Conservation (phyloP, 2,329 filamentous ascomycete species). For the Venturiaceae sp. region DNA sequence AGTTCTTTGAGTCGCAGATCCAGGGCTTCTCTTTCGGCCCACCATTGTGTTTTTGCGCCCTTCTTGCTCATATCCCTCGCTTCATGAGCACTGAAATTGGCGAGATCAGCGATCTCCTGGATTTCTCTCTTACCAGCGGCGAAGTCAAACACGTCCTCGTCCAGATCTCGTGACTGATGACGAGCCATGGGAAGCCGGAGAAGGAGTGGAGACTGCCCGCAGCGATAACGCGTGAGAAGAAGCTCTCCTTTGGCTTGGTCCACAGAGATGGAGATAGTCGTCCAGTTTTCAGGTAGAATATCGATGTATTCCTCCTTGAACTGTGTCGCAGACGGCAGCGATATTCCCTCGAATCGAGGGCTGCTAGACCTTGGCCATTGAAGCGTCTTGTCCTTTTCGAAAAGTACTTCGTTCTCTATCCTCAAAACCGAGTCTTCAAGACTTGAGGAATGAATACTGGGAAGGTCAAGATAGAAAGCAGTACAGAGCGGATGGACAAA, state of each 20-base stretch:
- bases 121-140: slow-evolving; percentile 71
- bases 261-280: slow-evolving; percentile 73
- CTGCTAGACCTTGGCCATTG: slow-evolving; percentile 27
- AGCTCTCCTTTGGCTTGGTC: slow-evolving; percentile 77
- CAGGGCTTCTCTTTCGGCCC: slow-evolving; percentile 72
- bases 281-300: slow-evolving; percentile 75
- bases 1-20: slow-evolving; percentile 70
- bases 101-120: slow-evolving; percentile 67
- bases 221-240: slow-evolving; percentile 76
- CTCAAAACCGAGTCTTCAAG: slow-evolving; percentile 50
- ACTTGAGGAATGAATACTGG: slow-evolving; percentile 58
- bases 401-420: slow-evolving; percentile 35
- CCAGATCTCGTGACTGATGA: slow-evolving; percentile 69
- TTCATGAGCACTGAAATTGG: slow-evolving; percentile 75
- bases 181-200: slow-evolving; percentile 77
- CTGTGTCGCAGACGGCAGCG: slow-evolving; percentile 20
- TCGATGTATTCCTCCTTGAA: slow-evolving; percentile 80
- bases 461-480: slow-evolving; percentile 48
- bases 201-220: slow-evolving; percentile 69
- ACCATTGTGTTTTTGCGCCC: slow-evolving; percentile 76
- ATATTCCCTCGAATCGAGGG: background rate
- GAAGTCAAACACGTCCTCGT: slow-evolving; percentile 76
- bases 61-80: slow-evolving; percentile 62
- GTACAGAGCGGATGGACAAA: slow-evolving; percentile 28
- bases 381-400: slow-evolving; percentile 23